Base-by-base conservation (phyloP, 2,329 filamentous ascomycete genomes). In the Didymella lethalis region DNA sequence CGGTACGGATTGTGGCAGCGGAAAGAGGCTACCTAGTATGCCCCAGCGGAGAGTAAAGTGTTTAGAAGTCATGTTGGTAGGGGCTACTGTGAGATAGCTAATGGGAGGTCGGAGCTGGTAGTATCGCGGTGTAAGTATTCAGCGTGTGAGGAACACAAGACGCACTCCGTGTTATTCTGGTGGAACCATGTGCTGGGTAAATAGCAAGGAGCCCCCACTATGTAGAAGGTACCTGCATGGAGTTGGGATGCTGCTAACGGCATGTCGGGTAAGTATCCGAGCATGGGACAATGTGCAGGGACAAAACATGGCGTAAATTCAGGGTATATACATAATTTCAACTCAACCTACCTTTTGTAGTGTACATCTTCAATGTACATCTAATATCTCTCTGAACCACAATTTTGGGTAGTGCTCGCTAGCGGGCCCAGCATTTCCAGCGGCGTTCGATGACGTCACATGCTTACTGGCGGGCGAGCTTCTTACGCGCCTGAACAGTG, bases 401-500 rank as follows among this genome's bases (percentile, higher is more conserved):
- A 14, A 1, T 1, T 14, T 16, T 14, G 31, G 28, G 14, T 18
- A 14, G 25, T 18, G 48, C 28, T 32, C 14, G 26, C 18, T 50
- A 31, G 16, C 31, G 14, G n/a, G 1, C 8, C 23, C 23, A 10
- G 12, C 26, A 20, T 5, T 36, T 7, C 45, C 48, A 31, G 1
- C n/a, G 40, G 1, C n/a, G 18, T 4, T 7, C 20, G 18, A 12
- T 12, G 8, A 14, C 12, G 14, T 32, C 28, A 29, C 7, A 4
- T 31, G 10, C 43, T 86, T 85, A 80, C 64, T 65, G 68, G 32
- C 61, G 45, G 36, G 75, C 74, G 48, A 78, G 58, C 64, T 73
- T 72, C 69, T 67, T 77, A 57, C 91, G 84, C 31, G 92, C 85
- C 69, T 83, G 86, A 49, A 94, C 80, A 0, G 88, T 93, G 78